Evolutionary conservation across 2,329 filamentous ascomycete genomes (phyloP).

Genomic region (Didymellaceae sp.): DNA sequence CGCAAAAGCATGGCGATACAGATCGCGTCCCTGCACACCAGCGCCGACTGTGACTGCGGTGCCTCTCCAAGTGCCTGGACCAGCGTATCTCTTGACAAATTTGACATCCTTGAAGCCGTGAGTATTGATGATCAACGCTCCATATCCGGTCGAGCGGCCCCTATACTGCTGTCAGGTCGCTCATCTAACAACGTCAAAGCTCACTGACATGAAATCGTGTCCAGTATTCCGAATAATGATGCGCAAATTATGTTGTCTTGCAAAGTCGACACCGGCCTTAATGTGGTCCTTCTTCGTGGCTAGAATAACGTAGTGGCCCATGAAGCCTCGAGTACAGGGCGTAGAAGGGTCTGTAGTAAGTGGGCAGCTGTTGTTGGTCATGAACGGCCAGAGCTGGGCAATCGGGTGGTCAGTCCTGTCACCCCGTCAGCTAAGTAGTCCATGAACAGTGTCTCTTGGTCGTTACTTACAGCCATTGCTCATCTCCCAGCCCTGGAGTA

Average conservation of each 20-base stretch:
- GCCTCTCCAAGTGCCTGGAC: conserved; percentile 43
- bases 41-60: conserved; percentile 41
- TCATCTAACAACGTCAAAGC: background rate
- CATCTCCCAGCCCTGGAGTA: conserved; percentile 7
- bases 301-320: conserved; percentile 43
- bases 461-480: conserved; percentile 41
- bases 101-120: conserved; percentile 45
- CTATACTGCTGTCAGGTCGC: conserved; percentile 17
- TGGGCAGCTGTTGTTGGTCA: conserved; percentile 45
- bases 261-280: conserved; percentile 45
- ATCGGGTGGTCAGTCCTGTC: conserved; percentile 42
- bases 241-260: conserved; percentile 39
- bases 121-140: conserved; percentile 46
- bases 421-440: background rate
- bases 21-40: conserved; percentile 45
- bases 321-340: conserved; percentile 42
- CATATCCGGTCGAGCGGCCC: conserved; percentile 45
- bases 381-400: conserved; percentile 42
- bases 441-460: too few species aligned
- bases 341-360: conserved; percentile 32
- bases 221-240: conserved; percentile 46
- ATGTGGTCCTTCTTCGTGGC: conserved; percentile 43
- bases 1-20: conserved; percentile 39
- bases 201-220: conserved; percentile 42
- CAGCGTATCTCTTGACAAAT: conserved; percentile 40